Conservation (phyloP, 2,329 filamentous ascomycete genomes). For the Chaetoscypha palmicola region DNA sequence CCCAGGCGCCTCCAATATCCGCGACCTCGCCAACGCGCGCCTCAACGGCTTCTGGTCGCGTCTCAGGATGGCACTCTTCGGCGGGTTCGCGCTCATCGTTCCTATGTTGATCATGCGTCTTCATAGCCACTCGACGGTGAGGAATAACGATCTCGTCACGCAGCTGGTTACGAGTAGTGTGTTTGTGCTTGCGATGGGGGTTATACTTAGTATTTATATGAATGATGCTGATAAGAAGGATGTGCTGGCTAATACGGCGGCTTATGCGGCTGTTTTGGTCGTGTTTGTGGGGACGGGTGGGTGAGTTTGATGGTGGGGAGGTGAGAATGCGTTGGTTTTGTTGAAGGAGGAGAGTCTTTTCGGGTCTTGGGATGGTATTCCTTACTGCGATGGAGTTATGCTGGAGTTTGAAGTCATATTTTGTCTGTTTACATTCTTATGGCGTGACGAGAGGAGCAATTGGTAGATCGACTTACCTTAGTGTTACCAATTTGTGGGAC, state of each 20-base stretch:
- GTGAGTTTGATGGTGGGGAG: not conserved
- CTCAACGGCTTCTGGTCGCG: not conserved
- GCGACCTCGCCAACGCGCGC: too few relatives aligned
- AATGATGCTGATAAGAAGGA: slow-evolving; percentile 4
- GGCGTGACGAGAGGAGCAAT: too few relatives aligned
- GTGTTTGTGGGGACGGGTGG: not conserved
- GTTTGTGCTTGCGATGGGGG: slow-evolving; percentile 3
- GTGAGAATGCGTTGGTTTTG: too few relatives aligned
- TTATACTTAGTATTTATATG: slow-evolving; percentile 1
- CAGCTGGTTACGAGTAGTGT: slow-evolving; percentile 23
- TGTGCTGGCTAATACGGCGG: slow-evolving; percentile 2
- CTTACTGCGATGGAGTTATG: too few relatives aligned
- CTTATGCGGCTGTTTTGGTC: not conserved
- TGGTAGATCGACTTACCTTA: too few relatives aligned
- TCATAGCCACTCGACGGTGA: too few relatives aligned
- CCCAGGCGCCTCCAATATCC: too few relatives aligned
- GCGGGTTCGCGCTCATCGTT: not conserved
- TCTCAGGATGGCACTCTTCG: not conserved
- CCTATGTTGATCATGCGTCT: not conserved
- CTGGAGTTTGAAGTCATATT: too few relatives aligned
- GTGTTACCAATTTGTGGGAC: too few relatives aligned
- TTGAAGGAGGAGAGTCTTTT: too few relatives aligned
- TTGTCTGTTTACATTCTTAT: too few relatives aligned
- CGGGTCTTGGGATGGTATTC: too few relatives aligned
- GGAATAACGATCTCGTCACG: not conserved